Evolutionary conservation across 768 basidiomycete species (phyloP), one percentile per base, ranked within the genome.

Genomic region (Mycena capillaripes): DNA sequence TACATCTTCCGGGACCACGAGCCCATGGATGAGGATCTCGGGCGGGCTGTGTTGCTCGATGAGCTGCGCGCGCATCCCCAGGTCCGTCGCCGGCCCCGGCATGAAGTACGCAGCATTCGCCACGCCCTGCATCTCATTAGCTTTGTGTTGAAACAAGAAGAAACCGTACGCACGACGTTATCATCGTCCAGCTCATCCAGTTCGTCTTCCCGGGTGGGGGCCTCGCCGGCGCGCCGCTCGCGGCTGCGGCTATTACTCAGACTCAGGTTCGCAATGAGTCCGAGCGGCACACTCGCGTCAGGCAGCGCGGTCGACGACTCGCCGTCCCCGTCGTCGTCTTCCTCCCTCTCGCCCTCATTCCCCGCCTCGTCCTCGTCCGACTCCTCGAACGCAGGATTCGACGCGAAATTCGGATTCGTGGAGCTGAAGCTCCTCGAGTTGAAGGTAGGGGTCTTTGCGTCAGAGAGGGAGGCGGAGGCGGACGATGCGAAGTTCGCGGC

Each of bases 1-100:
- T 3, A 95, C 94, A 71, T 96, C 95, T 56, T 89, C 89, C 0
- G 92, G 89, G 1, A 90, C 91, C 40, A 96, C 93, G 25, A 96
- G 82, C 12, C 93, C 93, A 75, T 95, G 94, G 2, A 94, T 88
- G 48, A 96, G 78, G 66, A 96, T 95, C 76, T 95, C 94, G 0
- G 95, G 95, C 0, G 93, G 92, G 74, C 89, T 92, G 73, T 94
- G 92, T 69, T 89, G 91, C 76, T 95, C 93, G 55, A 95, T 94
- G 76, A 95, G 80, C 30, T 87, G 85, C 66, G 92, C 92, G 11
- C 94, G 88, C 60, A 92, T 90, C 21, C 82, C 86, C 50, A 95
- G 88, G 78, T 95, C 89, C 58, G 89, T 91, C 0, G 93, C 91
- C 23, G 94, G 93, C 11, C 93, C 94, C 57, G 94, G 94, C 87